phyloP scores from a whole-genome alignment of 495 filamentous ascomycete genomes.

The Tuber indicum region DNA sequence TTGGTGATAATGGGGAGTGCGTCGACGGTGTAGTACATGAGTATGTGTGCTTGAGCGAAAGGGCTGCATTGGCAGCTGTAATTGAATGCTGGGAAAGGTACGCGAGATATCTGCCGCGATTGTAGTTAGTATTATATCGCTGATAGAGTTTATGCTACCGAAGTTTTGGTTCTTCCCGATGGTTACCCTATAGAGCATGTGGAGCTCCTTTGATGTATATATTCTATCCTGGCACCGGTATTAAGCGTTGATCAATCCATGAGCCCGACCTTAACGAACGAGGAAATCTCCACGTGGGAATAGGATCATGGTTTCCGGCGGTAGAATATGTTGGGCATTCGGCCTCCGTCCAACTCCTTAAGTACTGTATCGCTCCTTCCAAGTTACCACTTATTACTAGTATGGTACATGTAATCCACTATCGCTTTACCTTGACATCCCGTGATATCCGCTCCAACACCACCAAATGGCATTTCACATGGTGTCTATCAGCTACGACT shows the following conservation, averaged over 20 bases:
- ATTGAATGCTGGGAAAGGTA: background rate
- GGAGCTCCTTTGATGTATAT: background rate
- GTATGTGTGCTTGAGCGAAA: background rate
- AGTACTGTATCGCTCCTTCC: background rate
- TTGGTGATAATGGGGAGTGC: background rate
- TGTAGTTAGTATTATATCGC: background rate
- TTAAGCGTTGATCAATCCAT: background rate
- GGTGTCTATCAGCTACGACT: background rate
- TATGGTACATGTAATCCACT: background rate
- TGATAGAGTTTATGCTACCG: background rate
- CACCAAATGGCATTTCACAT: background rate
- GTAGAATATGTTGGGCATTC: background rate
- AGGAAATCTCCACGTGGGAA: background rate
- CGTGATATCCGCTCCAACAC: background rate
- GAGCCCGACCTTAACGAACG: background rate
- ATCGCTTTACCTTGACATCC: background rate
- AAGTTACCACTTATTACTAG: background rate
- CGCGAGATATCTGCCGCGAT: background rate
- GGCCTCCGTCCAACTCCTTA: background rate
- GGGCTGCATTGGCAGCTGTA: background rate
- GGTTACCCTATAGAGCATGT: background rate
- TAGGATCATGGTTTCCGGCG: background rate
- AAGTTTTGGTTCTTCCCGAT: background rate
- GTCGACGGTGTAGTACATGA: background rate
- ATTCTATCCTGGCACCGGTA: background rate